Conservation (phyloP, 495 filamentous ascomycete genomes). For the Aspergillus bridgeri region DNA sequence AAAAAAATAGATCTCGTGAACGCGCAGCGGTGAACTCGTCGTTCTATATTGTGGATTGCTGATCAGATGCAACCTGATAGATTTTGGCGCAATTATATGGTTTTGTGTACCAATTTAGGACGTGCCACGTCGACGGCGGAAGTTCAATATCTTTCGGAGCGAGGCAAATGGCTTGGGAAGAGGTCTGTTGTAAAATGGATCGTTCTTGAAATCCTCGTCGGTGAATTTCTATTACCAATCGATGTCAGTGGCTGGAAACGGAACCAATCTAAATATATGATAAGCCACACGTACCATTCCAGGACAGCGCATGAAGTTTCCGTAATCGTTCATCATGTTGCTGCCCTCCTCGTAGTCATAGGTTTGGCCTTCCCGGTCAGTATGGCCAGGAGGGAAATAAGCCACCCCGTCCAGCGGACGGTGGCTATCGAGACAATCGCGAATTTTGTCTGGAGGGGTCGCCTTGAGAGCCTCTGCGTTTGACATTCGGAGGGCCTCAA, state of each 20-base stretch:
- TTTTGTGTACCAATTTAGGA: background rate
- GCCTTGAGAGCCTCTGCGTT: conserved; percentile 79
- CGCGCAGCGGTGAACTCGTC: too few species aligned
- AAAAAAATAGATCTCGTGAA: too few species aligned
- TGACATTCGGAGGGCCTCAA: conserved; percentile 70
- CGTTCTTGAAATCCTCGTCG: conserved; percentile 47
- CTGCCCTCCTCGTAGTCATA: conserved; percentile 83
- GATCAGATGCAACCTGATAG: background rate
- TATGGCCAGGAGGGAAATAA: conserved; percentile 65
- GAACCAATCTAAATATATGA: background rate
- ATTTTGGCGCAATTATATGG: background rate
- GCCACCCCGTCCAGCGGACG: conserved; percentile 85
- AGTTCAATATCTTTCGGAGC: conserved; percentile 32
- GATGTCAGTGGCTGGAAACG: background rate
- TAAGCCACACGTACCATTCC: conserved; percentile 27
- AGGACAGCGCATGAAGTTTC: conserved; percentile 35
- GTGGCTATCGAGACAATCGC: conserved; percentile 69
- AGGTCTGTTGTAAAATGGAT: conserved; percentile 42
- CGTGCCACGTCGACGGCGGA: conserved; percentile 27
- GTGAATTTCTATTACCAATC: conserved; percentile 35
- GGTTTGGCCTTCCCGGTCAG: conserved; percentile 60
- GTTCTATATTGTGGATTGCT: too few species aligned
- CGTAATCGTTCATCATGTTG: conserved; percentile 72
- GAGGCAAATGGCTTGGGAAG: conserved; percentile 31
- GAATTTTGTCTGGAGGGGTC: conserved; percentile 75